phyloP scores from a whole-genome alignment of 2,329 filamentous ascomycete genomes.

The Phoma sp. region DNA sequence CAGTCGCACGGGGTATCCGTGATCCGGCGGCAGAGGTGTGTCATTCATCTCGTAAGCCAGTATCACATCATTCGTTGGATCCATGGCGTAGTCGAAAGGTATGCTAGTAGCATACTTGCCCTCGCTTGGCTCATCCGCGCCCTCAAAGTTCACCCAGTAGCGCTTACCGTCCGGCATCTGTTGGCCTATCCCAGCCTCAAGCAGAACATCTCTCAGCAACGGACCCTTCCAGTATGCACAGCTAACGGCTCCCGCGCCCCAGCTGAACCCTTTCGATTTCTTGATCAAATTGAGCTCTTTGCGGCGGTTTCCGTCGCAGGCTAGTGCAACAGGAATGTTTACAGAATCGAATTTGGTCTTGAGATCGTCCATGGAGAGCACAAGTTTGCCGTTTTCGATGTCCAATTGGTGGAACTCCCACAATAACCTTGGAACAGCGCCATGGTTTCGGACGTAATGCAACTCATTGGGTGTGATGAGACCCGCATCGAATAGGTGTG shows the following conservation, averaged over 20 bases:
- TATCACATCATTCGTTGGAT: constrained; percentile 19
- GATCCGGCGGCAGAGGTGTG: constrained; percentile 50
- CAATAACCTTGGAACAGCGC: constrained; percentile 57
- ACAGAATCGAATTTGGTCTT: constrained; percentile 53
- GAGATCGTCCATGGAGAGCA: constrained; percentile 54
- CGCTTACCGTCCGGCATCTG: constrained; percentile 27
- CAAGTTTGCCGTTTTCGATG: constrained; percentile 49
- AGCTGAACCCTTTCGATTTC: constrained; percentile 61
- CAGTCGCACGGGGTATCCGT: constrained; percentile 57
- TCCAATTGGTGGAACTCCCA: constrained; percentile 60
- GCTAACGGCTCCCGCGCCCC: constrained; percentile 61
- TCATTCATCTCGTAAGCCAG: constrained; percentile 53
- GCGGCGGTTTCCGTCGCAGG: constrained; percentile 64
- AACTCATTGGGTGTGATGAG: constrained; percentile 59
- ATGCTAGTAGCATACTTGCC: constrained; percentile 62
- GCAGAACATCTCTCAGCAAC: constrained; percentile 57
- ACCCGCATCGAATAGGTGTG: constrained; percentile 54
- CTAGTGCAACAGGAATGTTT: constrained; percentile 60
- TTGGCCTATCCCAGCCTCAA: constrained; percentile 47
- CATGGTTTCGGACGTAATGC: constrained; percentile 62
- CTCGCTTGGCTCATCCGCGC: constrained; percentile 56
- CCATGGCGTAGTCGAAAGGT: constrained; percentile 29
- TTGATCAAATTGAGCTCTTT: constrained; percentile 61
- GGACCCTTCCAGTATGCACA: constrained; percentile 51
- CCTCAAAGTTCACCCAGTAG: constrained; percentile 59